Conservation (phyloP, 371 early-diverging fungal genomes). For the Mortierella sp. region DNA sequence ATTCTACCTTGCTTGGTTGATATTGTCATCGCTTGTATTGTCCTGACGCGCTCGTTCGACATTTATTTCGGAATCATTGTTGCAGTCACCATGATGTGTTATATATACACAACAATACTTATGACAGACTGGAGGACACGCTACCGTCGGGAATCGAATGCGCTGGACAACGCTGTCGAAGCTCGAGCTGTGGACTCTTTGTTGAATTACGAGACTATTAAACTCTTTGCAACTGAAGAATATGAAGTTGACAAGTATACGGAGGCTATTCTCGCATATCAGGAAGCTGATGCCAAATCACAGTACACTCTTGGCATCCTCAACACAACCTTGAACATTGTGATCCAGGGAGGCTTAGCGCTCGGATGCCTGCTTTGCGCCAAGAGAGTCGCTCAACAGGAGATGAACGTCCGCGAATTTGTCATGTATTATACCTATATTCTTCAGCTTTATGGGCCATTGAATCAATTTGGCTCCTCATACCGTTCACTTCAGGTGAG, state of each 20-base stretch:
- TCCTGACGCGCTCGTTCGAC: constrained; percentile 80
- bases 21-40: constrained; percentile 83
- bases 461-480: constrained; percentile 58
- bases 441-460: constrained; percentile 81
- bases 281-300: constrained; percentile 84
- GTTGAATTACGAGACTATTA: constrained; percentile 96
- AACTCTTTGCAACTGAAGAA: constrained; percentile 84
- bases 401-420: constrained; percentile 87
- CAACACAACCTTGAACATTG: constrained; percentile 86
- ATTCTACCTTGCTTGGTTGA: constrained; percentile 91
- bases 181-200: constrained; percentile 92
- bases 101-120: constrained; percentile 83
- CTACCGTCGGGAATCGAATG: constrained; percentile 82
- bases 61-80: constrained; percentile 86
- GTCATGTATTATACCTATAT: constrained; percentile 89
- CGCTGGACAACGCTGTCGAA: constrained; percentile 80
- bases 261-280: constrained; percentile 80
- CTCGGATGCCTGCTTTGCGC: constrained; percentile 85
- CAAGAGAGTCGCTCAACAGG: constrained; percentile 77
- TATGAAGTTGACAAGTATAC: constrained; percentile 86
- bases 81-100: constrained; percentile 87
- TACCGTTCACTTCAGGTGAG: constrained; percentile 54
- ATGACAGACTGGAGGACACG: constrained; percentile 95
- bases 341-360: constrained; percentile 86
- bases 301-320: constrained; percentile 80